Evolutionary conservation across 2,329 filamentous ascomycete species (phyloP), one percentile per base, ranked within the genome.

Genomic region (Aspergillus hiratsukae): DNA sequence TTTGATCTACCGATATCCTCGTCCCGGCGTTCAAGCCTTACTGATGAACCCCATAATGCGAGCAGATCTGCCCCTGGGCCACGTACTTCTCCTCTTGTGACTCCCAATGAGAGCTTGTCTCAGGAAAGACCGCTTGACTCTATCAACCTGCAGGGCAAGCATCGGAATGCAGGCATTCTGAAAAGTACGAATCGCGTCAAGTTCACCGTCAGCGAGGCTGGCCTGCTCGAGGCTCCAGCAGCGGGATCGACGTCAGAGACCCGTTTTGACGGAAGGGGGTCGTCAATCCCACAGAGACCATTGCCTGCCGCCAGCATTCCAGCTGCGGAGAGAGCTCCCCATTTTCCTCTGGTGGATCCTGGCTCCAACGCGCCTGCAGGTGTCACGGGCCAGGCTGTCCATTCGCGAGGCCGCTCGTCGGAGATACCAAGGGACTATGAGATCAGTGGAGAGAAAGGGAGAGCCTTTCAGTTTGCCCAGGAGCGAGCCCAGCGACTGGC

Each of bases 161-260:
- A 66, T 60, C 64, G 68, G 72, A 74, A 74, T 74, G 72, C 66
- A 64, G 67, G 70, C 58, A 72, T 71, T 68, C 65, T 68, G 46
- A 70, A 66, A 54, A 65, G 52, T 61, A 60, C 72, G 58, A 74
- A 73, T 67, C 68, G 68, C 53, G 63, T 72, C 57, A 69, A 72
- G 51, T 69, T 69, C 57, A 70, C 65, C 17, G 63, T 65, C 48
- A 64, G 62, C 48, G 63, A 66, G 52, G 58, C 61, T 40, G 64
- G 66, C 49, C 48, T 54, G 43, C 55, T 58, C 49, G 59, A 64
- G 27, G 56, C 53, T 48, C 57, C 61, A 35, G 41, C 41, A 46
- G 54, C 43, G 29, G 62, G 61, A 61, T 63, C 65, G 51, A 63
- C 63, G 63, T 65, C 62, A 61, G 66, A 69, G 52, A 54, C 59